A percentile compares a stretch with the other conserved stretches of the same genome.
Evolutionary conservation across 768 basidiomycete genomes (phyloP).

Genomic region (Lentinus brumalis): DNA sequence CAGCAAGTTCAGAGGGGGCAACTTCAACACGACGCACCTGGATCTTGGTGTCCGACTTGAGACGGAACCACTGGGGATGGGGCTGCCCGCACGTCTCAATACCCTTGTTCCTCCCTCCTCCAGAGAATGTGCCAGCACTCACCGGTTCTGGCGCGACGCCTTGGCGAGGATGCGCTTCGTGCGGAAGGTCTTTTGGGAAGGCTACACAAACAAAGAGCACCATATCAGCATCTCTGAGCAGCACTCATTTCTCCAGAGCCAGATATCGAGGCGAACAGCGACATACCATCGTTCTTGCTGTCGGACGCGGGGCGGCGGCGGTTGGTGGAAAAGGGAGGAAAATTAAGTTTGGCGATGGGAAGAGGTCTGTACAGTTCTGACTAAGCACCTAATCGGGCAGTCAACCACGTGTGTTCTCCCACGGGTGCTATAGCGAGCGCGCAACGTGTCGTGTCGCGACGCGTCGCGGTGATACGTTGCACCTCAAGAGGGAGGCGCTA

Average conservation of each 20-base stretch:
- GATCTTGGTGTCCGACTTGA: constrained; percentile 95
- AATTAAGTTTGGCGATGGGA: constrained; percentile 31
- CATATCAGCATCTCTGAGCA: constrained; percentile 44
- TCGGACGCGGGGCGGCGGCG: constrained; percentile 28
- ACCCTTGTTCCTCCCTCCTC: not conserved
- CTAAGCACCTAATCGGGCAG: constrained; percentile 26
- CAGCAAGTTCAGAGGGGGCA: not conserved
- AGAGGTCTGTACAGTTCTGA: constrained; percentile 36
- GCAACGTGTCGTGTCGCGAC: constrained; percentile 21
- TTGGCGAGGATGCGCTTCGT: constrained; percentile 98
- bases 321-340: constrained; percentile 27
- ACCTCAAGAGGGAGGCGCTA: no score
- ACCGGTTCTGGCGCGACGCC: constrained; percentile 95
- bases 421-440: constrained; percentile 8
- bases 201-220: constrained; percentile 56
- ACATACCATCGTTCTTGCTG: constrained; percentile 35
- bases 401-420: constrained; percentile 6
- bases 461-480: not conserved
- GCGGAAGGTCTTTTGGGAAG: constrained; percentile 98
- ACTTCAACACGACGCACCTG: constrained; percentile 50
- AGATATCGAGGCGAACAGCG: not conserved
- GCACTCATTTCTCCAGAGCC: not conserved
- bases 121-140: constrained; percentile 10
- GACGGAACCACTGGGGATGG: constrained; percentile 99
- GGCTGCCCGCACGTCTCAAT: constrained; percentile 47